These are phyloP conservation scores for Lasiodiplodia hormozganensis DNA, from an alignment of 2,329 filamentous ascomycete species.

Conservation along the genomic window DNA sequence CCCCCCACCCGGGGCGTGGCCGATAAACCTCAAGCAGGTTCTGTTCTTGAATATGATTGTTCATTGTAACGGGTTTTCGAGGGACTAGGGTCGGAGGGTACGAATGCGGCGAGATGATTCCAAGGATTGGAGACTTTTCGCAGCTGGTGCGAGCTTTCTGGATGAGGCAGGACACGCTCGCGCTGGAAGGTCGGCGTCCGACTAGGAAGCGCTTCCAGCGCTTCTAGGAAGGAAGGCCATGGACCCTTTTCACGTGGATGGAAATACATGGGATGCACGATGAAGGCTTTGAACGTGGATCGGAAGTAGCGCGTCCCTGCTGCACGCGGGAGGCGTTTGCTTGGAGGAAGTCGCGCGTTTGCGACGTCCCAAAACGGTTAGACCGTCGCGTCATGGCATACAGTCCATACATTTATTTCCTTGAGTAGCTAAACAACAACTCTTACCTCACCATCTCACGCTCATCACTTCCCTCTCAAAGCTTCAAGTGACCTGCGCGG, in stretches of 20 bases:
- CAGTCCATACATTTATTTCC: constrained; percentile 7
- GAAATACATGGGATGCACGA: neutral
- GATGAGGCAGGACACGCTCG: neutral
- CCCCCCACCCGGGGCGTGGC: neutral
- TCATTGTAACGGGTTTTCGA: no score
- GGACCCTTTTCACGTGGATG: neutral
- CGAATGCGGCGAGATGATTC: no score
- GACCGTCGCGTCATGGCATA: constrained; percentile 10
- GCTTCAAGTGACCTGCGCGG: neutral
- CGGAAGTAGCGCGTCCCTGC: neutral
- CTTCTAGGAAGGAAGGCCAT: neutral
- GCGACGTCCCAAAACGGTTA: constrained; percentile 16
- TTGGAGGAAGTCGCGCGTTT: constrained; percentile 8
- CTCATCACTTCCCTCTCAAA: neutral
- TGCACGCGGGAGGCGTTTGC: neutral
- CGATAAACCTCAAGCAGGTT: no score
- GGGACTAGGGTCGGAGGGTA: no score
- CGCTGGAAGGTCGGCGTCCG: neutral
- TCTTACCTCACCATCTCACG: neutral
- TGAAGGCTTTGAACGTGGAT: neutral
- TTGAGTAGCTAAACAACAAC: constrained; percentile 10
- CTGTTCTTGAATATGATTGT: no score
- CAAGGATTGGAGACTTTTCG: neutral
- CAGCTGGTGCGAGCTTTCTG: neutral
- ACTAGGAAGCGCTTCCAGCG: no score